These are phyloP conservation scores for Brassica hybrid DNA, from an alignment of 441 rosid species.

Conservation along the genomic window DNA sequence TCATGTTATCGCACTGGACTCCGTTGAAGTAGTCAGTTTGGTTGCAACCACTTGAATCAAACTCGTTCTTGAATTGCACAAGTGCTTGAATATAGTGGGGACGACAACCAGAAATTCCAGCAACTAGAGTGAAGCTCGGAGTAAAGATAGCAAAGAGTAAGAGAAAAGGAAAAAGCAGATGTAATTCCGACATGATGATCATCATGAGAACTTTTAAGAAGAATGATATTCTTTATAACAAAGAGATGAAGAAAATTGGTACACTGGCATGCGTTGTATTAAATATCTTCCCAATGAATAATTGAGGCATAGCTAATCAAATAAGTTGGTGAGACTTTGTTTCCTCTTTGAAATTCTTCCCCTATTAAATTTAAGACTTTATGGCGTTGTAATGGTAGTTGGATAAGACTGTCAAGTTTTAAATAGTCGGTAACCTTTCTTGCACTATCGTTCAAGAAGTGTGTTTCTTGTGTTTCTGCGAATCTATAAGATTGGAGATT, in stretches of 20 bases:
- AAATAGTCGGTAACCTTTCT: not conserved
- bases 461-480: not conserved
- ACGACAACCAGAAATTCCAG: not conserved
- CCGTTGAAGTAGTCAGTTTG: conserved; percentile 2
- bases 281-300: not conserved
- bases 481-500: not conserved
- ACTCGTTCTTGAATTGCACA: conserved; percentile 19
- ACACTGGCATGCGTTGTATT: not conserved
- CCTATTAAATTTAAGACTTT: conserved; percentile 49
- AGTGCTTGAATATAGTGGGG: conserved; percentile 11
- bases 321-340: not conserved
- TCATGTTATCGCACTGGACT: conserved; percentile 1
- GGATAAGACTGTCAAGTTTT: not conserved
- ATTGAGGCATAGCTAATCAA: too few relatives aligned
- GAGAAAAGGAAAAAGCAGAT: not conserved
- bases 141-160: not conserved
- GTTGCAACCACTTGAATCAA: not conserved
- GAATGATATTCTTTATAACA: not conserved
- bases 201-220: not conserved
- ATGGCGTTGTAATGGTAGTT: conserved; percentile 1
- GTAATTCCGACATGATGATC: not conserved
- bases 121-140: not conserved
- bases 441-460: not conserved
- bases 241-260: not conserved
- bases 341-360: not conserved